Evolutionary conservation across 176 grass and related monocot species (phyloP).

Genomic region (Leersia perrieri): DNA sequence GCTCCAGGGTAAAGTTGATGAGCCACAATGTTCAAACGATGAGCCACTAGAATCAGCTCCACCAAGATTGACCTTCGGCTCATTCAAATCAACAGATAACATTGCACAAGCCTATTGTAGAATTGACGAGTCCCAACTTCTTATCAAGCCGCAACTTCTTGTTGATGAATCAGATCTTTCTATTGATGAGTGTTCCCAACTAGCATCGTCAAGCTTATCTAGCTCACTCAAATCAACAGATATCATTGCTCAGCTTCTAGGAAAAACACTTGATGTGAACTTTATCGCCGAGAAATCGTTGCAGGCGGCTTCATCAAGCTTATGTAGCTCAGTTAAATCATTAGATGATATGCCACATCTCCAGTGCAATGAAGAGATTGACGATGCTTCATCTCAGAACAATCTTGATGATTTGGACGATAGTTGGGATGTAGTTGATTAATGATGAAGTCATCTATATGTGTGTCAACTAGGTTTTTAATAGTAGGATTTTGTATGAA

Average conservation of each 20-base stretch:
- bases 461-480: background rate
- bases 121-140: too few relatives aligned
- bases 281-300: background rate
- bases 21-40: too few relatives aligned
- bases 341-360: too few relatives aligned
- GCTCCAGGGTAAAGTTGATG: too few relatives aligned
- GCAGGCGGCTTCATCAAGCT: slow-evolving; percentile 1
- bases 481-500: too few relatives aligned
- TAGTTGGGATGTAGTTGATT: slow-evolving; percentile 36
- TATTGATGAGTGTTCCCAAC: too few relatives aligned
- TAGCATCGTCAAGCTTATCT: background rate
- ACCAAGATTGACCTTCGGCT: slow-evolving; percentile 9
- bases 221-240: background rate
- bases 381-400: background rate
- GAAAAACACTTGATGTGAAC: background rate
- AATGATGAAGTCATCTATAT: background rate
- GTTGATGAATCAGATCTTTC: too few relatives aligned
- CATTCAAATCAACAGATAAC: background rate
- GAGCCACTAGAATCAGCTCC: background rate
- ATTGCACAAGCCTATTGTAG: background rate
- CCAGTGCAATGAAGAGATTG: background rate
- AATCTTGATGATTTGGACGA: slow-evolving; percentile 11
- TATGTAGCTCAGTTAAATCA: slow-evolving; percentile 9
- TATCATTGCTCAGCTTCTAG: background rate
- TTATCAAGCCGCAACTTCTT: background rate